Evolutionary conservation across 1,139 yeast genomes (phyloP).

Genomic region (Arxiozyma bovina): DNA sequence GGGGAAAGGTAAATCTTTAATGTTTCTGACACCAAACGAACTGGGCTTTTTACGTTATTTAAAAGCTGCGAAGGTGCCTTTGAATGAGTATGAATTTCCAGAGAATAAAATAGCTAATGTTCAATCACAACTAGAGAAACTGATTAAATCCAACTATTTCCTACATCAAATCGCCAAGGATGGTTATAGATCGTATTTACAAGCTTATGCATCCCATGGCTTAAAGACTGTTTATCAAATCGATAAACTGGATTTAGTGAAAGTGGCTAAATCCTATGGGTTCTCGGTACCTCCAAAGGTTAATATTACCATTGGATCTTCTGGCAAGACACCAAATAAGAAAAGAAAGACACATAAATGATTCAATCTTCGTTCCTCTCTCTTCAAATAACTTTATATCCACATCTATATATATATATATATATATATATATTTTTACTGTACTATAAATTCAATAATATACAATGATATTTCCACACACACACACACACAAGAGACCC

Average conservation of each 20-base stretch:
- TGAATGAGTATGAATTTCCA: conserved; percentile 96
- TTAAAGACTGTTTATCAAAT: conserved; percentile 92
- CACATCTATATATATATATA: no score
- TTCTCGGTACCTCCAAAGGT: conserved; percentile 95
- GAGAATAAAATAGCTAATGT: conserved; percentile 88
- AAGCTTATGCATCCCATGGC: conserved; percentile 95
- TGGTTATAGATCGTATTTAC: conserved; percentile 91
- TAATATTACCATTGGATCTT: conserved; percentile 88
- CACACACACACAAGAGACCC: no score
- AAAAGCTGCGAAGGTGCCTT: conserved; percentile 93
- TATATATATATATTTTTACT: no score
- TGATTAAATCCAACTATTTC: conserved; percentile 87
- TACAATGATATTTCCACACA: not conserved
- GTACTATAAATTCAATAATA: not conserved
- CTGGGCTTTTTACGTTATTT: conserved; percentile 88
- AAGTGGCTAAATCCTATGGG: conserved; percentile 93
- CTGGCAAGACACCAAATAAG: conserved; percentile 50
- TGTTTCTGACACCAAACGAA: conserved; percentile 92
- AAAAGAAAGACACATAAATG: conserved; percentile 18
- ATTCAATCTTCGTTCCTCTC: not conserved
- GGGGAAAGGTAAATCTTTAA: conserved; percentile 87
- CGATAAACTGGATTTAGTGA: conserved; percentile 85
- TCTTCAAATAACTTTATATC: not conserved
- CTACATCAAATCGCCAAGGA: conserved; percentile 93
- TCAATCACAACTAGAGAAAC: conserved; percentile 84